Evolutionary conservation across 306 rosid genomes (phyloP).

Genomic region (Lithocarpus polystachyus): DNA sequence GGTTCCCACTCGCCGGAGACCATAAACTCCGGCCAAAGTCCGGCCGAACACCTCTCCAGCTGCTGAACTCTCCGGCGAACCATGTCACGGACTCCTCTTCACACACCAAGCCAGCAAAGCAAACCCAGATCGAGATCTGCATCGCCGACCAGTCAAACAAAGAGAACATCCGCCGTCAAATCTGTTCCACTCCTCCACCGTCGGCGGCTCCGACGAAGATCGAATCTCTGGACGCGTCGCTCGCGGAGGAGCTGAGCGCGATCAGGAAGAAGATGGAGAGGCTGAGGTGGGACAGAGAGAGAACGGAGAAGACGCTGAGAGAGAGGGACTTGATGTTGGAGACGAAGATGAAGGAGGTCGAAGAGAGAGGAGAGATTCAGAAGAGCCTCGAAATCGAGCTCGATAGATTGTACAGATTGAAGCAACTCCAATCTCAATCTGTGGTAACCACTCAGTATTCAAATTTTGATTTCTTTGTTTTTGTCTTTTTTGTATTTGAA

Average conservation of each 20-base stretch:
- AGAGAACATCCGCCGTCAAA: slow-evolving; percentile 42
- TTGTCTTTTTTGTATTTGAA: not conserved
- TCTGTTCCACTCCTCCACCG: not conserved
- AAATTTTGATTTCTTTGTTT: not conserved
- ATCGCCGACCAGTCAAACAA: slow-evolving; percentile 30
- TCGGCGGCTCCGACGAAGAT: not conserved
- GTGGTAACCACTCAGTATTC: slow-evolving; percentile 39
- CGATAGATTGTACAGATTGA: slow-evolving; percentile 76
- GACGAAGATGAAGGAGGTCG: slow-evolving; percentile 55
- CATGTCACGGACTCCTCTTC: slow-evolving; percentile 10
- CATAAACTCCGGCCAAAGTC: slow-evolving; percentile 45
- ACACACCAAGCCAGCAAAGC: slow-evolving; percentile 32
- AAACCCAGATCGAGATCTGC: slow-evolving; percentile 25
- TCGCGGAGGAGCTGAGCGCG: slow-evolving; percentile 82
- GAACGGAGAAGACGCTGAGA: slow-evolving; percentile 57
- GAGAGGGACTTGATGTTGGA: slow-evolving; percentile 57
- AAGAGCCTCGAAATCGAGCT: slow-evolving; percentile 74
- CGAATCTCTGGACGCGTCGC: slow-evolving; percentile 50
- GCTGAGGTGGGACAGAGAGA: slow-evolving; percentile 53
- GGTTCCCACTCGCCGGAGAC: slow-evolving; percentile 30
- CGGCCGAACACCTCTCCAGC: slow-evolving; percentile 78
- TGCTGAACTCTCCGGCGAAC: slow-evolving; percentile 44
- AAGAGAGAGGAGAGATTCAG: slow-evolving; percentile 65
- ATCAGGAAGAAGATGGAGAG: slow-evolving; percentile 72
- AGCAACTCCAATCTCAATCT: slow-evolving; percentile 64